Conservation (phyloP, 371 early-diverging fungal species). For the Mortierella sp. region DNA sequence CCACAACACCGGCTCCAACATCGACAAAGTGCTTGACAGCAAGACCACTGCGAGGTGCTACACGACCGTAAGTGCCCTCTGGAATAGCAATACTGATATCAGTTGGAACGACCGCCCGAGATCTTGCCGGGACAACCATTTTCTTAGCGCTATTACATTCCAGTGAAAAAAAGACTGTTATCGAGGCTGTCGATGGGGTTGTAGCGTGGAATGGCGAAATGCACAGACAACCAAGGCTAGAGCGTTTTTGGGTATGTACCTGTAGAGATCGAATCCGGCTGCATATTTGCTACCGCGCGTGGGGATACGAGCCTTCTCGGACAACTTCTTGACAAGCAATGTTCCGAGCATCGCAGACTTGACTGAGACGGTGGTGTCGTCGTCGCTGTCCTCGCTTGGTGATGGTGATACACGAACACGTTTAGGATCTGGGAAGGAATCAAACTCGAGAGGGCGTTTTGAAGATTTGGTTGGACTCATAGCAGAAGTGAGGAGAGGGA, state of each 20-base stretch:
- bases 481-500: neutral
- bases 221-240: too few species aligned
- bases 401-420: constrained; percentile 12
- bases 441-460: constrained; percentile 29
- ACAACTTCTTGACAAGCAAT: constrained; percentile 69
- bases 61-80: constrained; percentile 91
- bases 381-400: neutral
- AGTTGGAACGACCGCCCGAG: constrained; percentile 80
- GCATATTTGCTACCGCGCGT: constrained; percentile 82
- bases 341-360: constrained; percentile 26
- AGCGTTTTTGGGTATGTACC: constrained; percentile 57
- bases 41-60: constrained; percentile 94
- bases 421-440: constrained; percentile 14
- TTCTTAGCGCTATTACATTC: constrained; percentile 65
- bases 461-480: constrained; percentile 30
- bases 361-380: neutral
- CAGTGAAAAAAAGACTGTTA: neutral
- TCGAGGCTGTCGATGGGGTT: neutral
- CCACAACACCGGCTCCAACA: constrained; percentile 97
- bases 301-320: constrained; percentile 81
- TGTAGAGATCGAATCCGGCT: constrained; percentile 97
- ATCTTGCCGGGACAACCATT: constrained; percentile 76
- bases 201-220: neutral
- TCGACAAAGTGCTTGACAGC: constrained; percentile 94
- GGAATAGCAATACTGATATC: constrained; percentile 88